Conservation (phyloP, 768 basidiomycete species). For the Lactarius vividus region DNA sequence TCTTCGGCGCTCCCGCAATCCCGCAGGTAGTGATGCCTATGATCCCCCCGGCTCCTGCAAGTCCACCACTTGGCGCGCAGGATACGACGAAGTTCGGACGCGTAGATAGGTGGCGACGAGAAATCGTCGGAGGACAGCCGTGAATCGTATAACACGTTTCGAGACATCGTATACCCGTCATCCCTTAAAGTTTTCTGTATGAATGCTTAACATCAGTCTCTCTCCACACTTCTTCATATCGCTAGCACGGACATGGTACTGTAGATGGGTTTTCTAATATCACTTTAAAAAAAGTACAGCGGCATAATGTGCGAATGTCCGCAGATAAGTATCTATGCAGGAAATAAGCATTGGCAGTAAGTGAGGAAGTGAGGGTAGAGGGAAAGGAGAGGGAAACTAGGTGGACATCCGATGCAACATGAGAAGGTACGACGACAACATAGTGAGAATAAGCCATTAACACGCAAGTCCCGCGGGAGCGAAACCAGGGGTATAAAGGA, state of each 20-base stretch:
- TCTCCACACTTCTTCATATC: slow-evolving; percentile 11
- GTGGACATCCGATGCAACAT: slow-evolving; percentile 34
- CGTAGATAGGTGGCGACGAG: slow-evolving; percentile 79
- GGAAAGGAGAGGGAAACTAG: slow-evolving; percentile 1
- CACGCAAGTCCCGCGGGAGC: slow-evolving; percentile 3
- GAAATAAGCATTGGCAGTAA: slow-evolving; percentile 21
- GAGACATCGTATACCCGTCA: background rate
- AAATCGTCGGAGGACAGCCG: slow-evolving; percentile 67
- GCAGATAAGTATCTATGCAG: slow-evolving; percentile 27
- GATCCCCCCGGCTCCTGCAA: slow-evolving; percentile 43
- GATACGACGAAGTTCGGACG: slow-evolving; percentile 66
- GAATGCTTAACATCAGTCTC: slow-evolving; percentile 2
- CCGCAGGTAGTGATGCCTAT: slow-evolving; percentile 43
- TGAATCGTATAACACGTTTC: slow-evolving; percentile 14
- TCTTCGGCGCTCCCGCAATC: slow-evolving; percentile 54
- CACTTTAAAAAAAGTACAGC: slow-evolving; percentile 30
- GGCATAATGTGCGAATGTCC: slow-evolving; percentile 26
- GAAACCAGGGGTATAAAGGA: slow-evolving; percentile 9
- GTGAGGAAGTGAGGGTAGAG: background rate
- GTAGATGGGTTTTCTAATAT: slow-evolving; percentile 24
- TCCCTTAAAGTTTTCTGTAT: background rate
- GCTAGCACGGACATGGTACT: slow-evolving; percentile 25
- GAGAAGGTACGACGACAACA: slow-evolving; percentile 4
- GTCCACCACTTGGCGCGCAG: slow-evolving; percentile 56
- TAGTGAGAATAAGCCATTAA: slow-evolving; percentile 16